Evolutionary conservation across 2,329 filamentous ascomycete species (phyloP), one percentile per base, ranked within the genome.

Genomic region (Aspergillus nomiae): DNA sequence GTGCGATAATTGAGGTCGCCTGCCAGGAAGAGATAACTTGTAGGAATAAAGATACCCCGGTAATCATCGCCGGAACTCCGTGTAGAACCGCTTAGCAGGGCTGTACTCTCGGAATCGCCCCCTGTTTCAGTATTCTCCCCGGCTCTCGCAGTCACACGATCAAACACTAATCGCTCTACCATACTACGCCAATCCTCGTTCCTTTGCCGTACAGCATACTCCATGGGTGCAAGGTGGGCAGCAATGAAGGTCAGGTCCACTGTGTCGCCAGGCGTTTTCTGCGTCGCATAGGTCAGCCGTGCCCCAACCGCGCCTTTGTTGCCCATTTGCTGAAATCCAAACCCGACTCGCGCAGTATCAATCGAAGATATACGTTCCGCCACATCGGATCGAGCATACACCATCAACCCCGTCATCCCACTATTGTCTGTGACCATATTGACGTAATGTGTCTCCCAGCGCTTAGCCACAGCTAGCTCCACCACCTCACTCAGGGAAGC

Each of bases 1-100:
- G 94, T 96, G 69, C 95, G 90, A 79, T 99, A 99, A 82, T 99
- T 99, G 64, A 99, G 85, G 76, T 99, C 95, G 28, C 95, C 95
- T 0, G 90, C 90, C 54, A 98, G 83, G 75, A 98, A 96, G 1
- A 97, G 82, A 75, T 96, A 89, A 4, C 89, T 89, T 4, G 84
- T 85, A 1, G 92, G 87, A 56, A 86, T 87, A 81, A 94, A 97
- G 61, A 98, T 87, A 26, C 78, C 76, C 5, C 62, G 67, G n/a
- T 70, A 63, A 10, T 66, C 67, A 67, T 68, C 41, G 61, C 72
- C 53, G 64, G 70, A 16, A 69, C 84, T 62, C n/a, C 70, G 65
- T 19, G 66, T 64, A 43, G 69, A 59, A n/a, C 57, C 59, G 7
- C 73, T 67, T 3, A 81, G 69, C 10, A 80, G 72, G 24, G 70